A percentile compares a stretch with the other conserved stretches of the same genome.
Evolutionary conservation across 225 moss, liverwort and hornwort species (phyloP).

Genomic region (Pseudoscleropodium purum): DNA sequence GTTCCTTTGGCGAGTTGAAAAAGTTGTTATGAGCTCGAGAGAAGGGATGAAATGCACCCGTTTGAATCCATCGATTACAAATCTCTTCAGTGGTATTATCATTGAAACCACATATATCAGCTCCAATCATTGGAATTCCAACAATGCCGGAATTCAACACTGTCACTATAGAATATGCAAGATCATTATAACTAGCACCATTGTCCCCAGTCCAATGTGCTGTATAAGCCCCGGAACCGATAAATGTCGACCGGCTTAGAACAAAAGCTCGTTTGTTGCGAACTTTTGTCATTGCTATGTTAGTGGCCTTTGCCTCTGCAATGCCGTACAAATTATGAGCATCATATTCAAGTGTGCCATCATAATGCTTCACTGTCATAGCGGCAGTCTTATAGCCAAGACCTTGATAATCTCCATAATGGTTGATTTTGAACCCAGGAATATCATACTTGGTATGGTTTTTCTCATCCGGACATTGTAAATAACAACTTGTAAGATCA

Average conservation of each 20-base stretch:
- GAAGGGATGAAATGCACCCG: conserved; percentile 74
- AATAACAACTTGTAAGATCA: conserved; percentile 39
- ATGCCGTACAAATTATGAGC: conserved; percentile 65
- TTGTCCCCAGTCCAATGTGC: conserved; percentile 82
- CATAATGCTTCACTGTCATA: conserved; percentile 45
- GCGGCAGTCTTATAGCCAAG: conserved; percentile 21
- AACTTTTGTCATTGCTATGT: conserved; percentile 16
- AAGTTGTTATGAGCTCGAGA: conserved; percentile 48
- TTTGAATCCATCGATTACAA: conserved; percentile 69
- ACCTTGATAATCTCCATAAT: conserved; percentile 4
- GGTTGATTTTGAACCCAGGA: conserved; percentile 42
- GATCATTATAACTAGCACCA: conserved; percentile 38
- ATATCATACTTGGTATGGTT: conserved; percentile 49
- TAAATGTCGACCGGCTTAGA: conserved; percentile 52
- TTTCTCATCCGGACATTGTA: conserved; percentile 21
- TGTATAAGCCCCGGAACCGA: conserved; percentile 34
- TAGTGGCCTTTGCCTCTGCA: conserved; percentile 30
- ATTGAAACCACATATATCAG: conserved; percentile 74
- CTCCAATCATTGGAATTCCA: conserved; percentile 77
- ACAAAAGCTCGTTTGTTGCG: conserved; percentile 47
- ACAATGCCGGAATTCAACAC: conserved; percentile 49
- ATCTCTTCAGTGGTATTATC: conserved; percentile 39
- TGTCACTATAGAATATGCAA: conserved; percentile 52
- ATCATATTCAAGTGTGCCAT: conserved; percentile 48
- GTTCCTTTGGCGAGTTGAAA: conserved; percentile 17